Conservation (phyloP, 2,329 filamentous ascomycete species). For the Hypomyces rosellus region DNA sequence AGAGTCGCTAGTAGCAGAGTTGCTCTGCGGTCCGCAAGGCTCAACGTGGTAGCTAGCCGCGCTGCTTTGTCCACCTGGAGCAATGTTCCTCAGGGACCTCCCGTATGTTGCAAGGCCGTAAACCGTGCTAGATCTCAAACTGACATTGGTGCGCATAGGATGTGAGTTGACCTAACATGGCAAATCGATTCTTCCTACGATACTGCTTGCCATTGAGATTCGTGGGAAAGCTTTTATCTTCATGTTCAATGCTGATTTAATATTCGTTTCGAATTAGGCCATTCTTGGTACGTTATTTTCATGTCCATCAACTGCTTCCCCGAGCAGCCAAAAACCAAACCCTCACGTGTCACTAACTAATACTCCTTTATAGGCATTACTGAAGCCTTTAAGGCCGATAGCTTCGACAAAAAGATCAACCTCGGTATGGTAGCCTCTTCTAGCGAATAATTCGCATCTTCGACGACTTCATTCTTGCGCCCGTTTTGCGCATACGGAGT, state of each 20-base stretch:
- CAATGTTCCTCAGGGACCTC: slow-evolving; percentile 87
- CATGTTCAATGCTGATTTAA: neutral
- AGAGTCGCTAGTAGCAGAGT: slow-evolving; percentile 48
- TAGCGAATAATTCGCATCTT: slow-evolving; percentile 8
- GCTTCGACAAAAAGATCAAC: slow-evolving; percentile 94
- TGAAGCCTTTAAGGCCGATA: slow-evolving; percentile 97
- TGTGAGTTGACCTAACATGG: slow-evolving; percentile 26
- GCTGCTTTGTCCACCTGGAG: slow-evolving; percentile 74
- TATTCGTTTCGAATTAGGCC: slow-evolving; percentile 42
- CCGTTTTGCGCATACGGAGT: slow-evolving; percentile 10
- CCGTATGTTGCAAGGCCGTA: slow-evolving; percentile 54
- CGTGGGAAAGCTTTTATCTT: neutral
- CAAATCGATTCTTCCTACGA: neutral
- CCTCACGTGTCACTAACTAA: slow-evolving; percentile 17
- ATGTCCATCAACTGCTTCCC: neutral
- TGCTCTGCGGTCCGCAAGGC: slow-evolving; percentile 33
- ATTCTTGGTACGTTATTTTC: slow-evolving; percentile 63
- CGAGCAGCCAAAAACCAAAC: too few relatives aligned
- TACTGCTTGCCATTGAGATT: neutral
- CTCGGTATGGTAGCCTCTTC: slow-evolving; percentile 53
- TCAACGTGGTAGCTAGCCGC: slow-evolving; percentile 39
- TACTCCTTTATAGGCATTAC: slow-evolving; percentile 62
- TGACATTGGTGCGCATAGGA: slow-evolving; percentile 21
- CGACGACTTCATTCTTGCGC: slow-evolving; percentile 9
- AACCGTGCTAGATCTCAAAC: slow-evolving; percentile 5